phyloP scores from a whole-genome alignment of 805 yeast genomes.

The Wilhelminamyces savonicus region DNA sequence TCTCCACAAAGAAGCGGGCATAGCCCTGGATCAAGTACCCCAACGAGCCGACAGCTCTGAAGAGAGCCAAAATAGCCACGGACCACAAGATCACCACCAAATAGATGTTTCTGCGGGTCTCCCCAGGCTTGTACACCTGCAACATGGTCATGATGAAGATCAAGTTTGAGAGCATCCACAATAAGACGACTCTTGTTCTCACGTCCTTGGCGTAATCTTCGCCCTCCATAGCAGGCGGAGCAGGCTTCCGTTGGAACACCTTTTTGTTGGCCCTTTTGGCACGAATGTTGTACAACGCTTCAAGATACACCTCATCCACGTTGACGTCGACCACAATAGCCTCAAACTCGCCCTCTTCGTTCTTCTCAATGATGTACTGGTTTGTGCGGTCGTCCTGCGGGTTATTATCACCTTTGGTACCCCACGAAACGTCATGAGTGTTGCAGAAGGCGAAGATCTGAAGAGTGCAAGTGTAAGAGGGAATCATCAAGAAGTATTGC shows the following conservation, averaged over 20 bases:
- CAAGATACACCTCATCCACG: conserved; percentile 76
- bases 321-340: conserved; percentile 80
- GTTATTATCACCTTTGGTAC: conserved; percentile 90
- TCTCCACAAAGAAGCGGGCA: conserved; percentile 32
- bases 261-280: conserved; percentile 60
- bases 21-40: conserved; percentile 49
- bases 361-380: conserved; percentile 74
- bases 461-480: conserved; percentile 85
- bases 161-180: conserved; percentile 86
- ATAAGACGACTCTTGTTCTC: conserved; percentile 89
- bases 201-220: conserved; percentile 94
- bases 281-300: conserved; percentile 64
- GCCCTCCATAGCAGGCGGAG: conserved; percentile 26
- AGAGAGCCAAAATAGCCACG: conserved; percentile 76
- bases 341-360: conserved; percentile 72
- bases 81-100: conserved; percentile 85
- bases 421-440: conserved; percentile 98
- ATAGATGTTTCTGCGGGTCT: conserved; percentile 58
- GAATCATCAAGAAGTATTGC: conserved; percentile 85
- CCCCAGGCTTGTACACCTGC: conserved; percentile 69
- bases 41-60: conserved; percentile 79
- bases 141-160: conserved; percentile 81
- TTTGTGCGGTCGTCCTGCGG: conserved; percentile 61
- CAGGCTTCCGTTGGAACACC: conserved; percentile 28
- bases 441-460: conserved; percentile 97